A percentile compares a stretch with the other conserved stretches of the same genome.
Evolutionary conservation across 2,329 filamentous ascomycete species (phyloP).

Genomic region (Diplodia intermedia): DNA sequence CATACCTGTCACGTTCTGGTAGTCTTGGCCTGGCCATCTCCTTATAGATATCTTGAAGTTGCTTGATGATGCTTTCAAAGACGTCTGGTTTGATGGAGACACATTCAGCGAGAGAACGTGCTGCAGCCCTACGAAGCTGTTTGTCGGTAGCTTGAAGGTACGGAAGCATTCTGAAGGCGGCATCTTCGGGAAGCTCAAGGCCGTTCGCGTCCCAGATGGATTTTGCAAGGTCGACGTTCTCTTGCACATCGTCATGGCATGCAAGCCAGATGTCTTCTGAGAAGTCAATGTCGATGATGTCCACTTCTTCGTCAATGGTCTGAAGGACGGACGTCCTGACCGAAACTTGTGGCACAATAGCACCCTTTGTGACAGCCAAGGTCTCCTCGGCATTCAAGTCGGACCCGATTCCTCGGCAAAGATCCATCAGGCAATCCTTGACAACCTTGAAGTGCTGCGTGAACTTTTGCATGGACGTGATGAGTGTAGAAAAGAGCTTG

Average conservation of each 20-base stretch:
- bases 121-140: constrained; percentile 82
- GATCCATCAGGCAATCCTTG: constrained; percentile 88
- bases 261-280: constrained; percentile 93
- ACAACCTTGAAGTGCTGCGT: constrained; percentile 93
- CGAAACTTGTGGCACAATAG: constrained; percentile 77
- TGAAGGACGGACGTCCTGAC: constrained; percentile 87
- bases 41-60: constrained; percentile 73
- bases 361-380: constrained; percentile 74
- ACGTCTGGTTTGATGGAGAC: constrained; percentile 66
- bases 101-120: constrained; percentile 79
- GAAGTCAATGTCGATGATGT: constrained; percentile 84
- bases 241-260: constrained; percentile 86
- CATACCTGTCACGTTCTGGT: constrained; percentile 87
- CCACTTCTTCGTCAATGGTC: constrained; percentile 87
- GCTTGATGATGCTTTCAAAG: constrained; percentile 67
- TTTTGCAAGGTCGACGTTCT: constrained; percentile 81
- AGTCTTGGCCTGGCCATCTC: constrained; percentile 82
- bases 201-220: constrained; percentile 97
- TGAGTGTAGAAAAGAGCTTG: constrained; percentile 73
- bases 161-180: constrained; percentile 72
- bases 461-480: constrained; percentile 85
- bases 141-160: constrained; percentile 82
- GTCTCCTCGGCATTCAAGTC: constrained; percentile 80
- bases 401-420: constrained; percentile 81
- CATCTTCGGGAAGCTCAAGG: constrained; percentile 70